Evolutionary conservation across 768 basidiomycete genomes (phyloP), one percentile per base, ranked within the genome.

Genomic region (Floccularia luteovirens): DNA sequence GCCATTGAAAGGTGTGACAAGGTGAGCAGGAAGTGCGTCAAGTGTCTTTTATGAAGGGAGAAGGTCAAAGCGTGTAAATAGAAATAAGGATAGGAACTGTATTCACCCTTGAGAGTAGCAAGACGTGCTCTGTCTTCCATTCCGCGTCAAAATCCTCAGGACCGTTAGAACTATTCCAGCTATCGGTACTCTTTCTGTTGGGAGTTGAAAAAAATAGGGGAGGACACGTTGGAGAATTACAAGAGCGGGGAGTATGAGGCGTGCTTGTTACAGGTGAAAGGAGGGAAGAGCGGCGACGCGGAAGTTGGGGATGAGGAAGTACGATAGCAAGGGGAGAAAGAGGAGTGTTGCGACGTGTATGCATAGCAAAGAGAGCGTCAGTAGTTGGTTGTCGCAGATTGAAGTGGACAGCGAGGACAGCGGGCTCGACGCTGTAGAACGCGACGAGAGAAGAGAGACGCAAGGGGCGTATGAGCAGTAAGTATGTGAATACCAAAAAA

Each of bases 1-100:
- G 22, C 89, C 88, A 47, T 83, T 80, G 69, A 88, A 90, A 39
- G 88, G 89, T 12, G 89, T 90, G 56, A 87, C 69, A n/a, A 91
- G 74, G 50, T 90, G 85, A 4, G 80, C 66, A 7, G 88, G 88
- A 43, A 90, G 76, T 31, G 82, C 81, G 54, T 91, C 89, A 7
- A 91, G 72, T 12, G 89, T 88, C 88, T 87, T 43, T 4, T 24
- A 33, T 45, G 20, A 25, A 19, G 37, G 38, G 48, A 43, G 36
- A 16, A 40, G 22, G 47, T 44, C 1, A 45, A 38, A 42, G 12
- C 31, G 33, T 19, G 41, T 41, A 45, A 31, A 45, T 7, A 39
- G 41, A 40, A 51, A 24, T 12, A 13, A 34, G 33, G 45, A 41
- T 43, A 41, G 37, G 37, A 43, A 43, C 31, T 38, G 23, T 24